Evolutionary conservation across 164 flowering plant species (phyloP), one percentile per base, ranked within the genome.

Genomic region (Aristolochia californica): DNA sequence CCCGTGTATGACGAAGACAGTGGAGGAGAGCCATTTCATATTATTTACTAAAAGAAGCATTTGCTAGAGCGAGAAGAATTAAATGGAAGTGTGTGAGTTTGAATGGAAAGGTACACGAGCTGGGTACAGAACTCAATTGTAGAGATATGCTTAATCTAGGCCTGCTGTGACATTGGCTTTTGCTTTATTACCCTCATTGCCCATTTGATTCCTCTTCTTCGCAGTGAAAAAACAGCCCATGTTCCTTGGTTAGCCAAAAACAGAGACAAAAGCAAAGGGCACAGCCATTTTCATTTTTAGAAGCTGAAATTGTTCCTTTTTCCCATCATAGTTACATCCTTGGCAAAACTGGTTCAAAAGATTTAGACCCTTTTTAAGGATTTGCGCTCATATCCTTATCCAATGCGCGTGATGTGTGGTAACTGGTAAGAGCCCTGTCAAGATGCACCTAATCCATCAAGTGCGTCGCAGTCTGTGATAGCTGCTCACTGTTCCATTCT

Each of bases 171-270:
- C 28, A 24, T 25, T 65, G 58, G 61, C 67, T 63, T 58, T 59
- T 62, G 61, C 74, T 62, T 62, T 62, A 38, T 59, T 25, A 59
- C 30, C 30, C 24, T 45, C 47, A 22, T 30, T 28, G 55, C n/a
- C 45, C 25, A 21, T 26, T 16, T n/a, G 47, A 47, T 34, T 45
- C 56, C 44, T 45, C 51, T 45, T 30, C 27, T 51, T 16, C 43
- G 28, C 25, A 25, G 55, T 28, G 60, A 28, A 22, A 61, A 54
- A 58, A 34, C 45, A 20, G 14, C 50, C 57, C 70, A 62, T 63
- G 67, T 54, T 60, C 61, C 71, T 65, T 68, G 68, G 54, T 64
- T 61, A 61, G 58, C 57, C 16, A 54, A 61, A 60, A 44, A 53
- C 30, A 58, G 30, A 59, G 58, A 54, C 45, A 26, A 43, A 2